phyloP scores from a whole-genome alignment of 2,329 filamentous ascomycete species.

The Aspergillus japonicus region DNA sequence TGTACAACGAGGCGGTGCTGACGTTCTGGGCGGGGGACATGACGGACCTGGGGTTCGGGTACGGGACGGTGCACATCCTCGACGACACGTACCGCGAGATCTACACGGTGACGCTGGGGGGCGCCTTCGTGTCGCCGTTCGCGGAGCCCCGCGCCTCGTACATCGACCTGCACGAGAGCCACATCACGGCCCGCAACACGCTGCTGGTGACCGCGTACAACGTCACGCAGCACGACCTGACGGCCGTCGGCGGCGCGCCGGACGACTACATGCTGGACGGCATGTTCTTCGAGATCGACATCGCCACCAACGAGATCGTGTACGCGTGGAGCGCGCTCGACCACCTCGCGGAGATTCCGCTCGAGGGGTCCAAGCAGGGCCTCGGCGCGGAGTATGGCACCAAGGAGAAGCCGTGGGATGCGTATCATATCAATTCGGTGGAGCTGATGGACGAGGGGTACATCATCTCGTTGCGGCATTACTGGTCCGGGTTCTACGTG shows the following conservation, averaged over 20 bases:
- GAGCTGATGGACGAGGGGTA: slow-evolving; percentile 33
- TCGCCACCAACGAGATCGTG: slow-evolving; percentile 34
- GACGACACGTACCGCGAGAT: slow-evolving; percentile 36
- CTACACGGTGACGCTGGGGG: slow-evolving; percentile 30
- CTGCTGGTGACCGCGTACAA: slow-evolving; percentile 38
- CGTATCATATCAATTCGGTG: slow-evolving; percentile 39
- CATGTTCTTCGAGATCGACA: slow-evolving; percentile 37
- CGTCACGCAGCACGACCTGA: slow-evolving; percentile 34
- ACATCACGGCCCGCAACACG: slow-evolving; percentile 34
- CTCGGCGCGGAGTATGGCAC: slow-evolving; percentile 19
- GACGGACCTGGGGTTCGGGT: slow-evolving; percentile 29
- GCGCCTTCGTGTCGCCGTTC: slow-evolving; percentile 26
- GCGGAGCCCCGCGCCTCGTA: slow-evolving; percentile 25
- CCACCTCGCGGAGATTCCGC: slow-evolving; percentile 30
- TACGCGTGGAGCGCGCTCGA: slow-evolving; percentile 37
- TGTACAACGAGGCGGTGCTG: slow-evolving; percentile 35
- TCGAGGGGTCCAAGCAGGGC: slow-evolving; percentile 28
- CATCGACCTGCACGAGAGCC: slow-evolving; percentile 38
- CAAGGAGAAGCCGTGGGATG: slow-evolving; percentile 33
- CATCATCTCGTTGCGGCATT: slow-evolving; percentile 38
- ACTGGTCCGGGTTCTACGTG: slow-evolving; percentile 34
- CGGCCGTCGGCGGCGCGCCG: slow-evolving; percentile 28
- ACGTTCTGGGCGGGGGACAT: slow-evolving; percentile 38
- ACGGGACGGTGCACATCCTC: slow-evolving; percentile 33
- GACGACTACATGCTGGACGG: slow-evolving; percentile 35